Evolutionary conservation across 768 basidiomycete genomes (phyloP).

Genomic region (Pleurotus ostreatus): DNA sequence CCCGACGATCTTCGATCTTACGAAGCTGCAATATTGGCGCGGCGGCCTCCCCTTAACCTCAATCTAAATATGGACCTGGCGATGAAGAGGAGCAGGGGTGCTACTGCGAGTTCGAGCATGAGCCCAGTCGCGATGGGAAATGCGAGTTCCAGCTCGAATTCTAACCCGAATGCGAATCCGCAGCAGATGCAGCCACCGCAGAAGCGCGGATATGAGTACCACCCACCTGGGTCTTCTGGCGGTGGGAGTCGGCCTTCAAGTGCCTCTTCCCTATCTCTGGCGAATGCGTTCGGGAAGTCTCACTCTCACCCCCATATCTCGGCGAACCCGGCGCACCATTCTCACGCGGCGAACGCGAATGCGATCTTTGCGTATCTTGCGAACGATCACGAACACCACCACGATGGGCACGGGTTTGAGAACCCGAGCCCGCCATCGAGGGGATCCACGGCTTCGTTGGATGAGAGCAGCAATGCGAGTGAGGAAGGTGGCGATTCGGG

Average conservation of each 20-base stretch:
- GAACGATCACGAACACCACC: not conserved
- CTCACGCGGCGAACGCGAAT: conserved; percentile 1
- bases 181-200: no score
- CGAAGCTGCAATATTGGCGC: conserved; percentile 71
- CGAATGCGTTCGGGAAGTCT: conserved; percentile 33
- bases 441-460: conserved; percentile 28
- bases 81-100: conserved; percentile 33
- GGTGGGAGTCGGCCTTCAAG: conserved; percentile 4
- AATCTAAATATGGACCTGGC: conserved; percentile 50
- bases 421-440: conserved; percentile 19
- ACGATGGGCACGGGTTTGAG: not conserved
- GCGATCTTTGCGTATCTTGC: conserved; percentile 4
- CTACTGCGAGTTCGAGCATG: conserved; percentile 7
- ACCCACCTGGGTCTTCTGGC: not conserved
- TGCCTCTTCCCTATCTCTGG: conserved; percentile 29
- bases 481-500: conserved; percentile 11
- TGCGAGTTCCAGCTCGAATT: no score
- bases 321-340: no score
- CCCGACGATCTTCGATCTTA: conserved; percentile 68
- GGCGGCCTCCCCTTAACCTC: conserved; percentile 56
- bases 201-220: not conserved
- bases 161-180: no score
- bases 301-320: not conserved
- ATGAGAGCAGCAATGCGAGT: conserved; percentile 20
- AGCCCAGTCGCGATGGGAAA: not conserved